Base-by-base conservation (phyloP, 805 yeast species). In the Lipomyces japonicus region DNA sequence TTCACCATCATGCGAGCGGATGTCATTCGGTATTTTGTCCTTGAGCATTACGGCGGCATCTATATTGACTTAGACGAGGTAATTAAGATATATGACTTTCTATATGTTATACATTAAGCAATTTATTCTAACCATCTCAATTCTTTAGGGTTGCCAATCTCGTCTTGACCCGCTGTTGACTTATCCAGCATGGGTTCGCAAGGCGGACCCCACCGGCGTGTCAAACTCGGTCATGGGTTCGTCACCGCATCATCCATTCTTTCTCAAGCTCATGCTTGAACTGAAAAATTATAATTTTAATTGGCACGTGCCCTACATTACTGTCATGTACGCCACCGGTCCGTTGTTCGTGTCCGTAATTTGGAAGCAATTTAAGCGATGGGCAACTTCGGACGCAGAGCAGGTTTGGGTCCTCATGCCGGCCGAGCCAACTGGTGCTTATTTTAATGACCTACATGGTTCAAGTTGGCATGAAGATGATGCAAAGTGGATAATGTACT, bases 151-250 rank as follows among this genome's bases (percentile, higher is more conserved):
- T 5, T 88, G 96, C 68, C 78, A 78, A 58, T 74, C 89, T 53
- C 75, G 77, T 53, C 71, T 90, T 57, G 96, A 89, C 65, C 95
- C 95, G 0, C 70, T 90, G 50, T 75, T 89, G 51, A 76, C 83
- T 1, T 85, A 81, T 3, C 90, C 95, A 0, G 95, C 95, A 1
- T 86, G 86, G 71, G 88, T 86, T 12, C 75, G 96, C 57, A 86
- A 86, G 64, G 89, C 97, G 1, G 69, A 78, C 3, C 97, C 97
- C 23, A 84, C 95, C 0, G 97, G 97, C 45, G 80, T 90, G 36
- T 86, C 95, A 3, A 90, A 90, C 66, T 96, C 89, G 65, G 89
- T 89, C 14, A 85, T 90, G 95, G 96, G 95, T 9, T 72, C 91
- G 2, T 82, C 84, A 10, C 95, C 95, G 30, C 72, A 75, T 42